phyloP scores from a whole-genome alignment of 495 filamentous ascomycete species.

The Wilcoxina mikolae region DNA sequence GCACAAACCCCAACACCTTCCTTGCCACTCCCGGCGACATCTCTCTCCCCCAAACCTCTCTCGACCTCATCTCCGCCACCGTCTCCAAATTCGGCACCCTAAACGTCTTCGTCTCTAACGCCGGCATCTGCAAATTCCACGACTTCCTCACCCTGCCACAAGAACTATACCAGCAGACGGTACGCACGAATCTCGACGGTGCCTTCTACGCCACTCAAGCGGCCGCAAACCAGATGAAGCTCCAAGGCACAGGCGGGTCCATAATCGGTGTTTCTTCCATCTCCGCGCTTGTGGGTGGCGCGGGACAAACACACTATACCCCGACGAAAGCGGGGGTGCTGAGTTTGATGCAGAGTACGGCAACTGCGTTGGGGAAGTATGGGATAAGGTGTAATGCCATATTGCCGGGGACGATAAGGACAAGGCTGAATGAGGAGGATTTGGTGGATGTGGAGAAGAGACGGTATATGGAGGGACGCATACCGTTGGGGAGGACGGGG shows the following conservation, averaged over 20 bases:
- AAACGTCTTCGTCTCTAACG: conserved; percentile 78
- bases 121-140: conserved; percentile 70
- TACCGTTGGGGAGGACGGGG: conserved; percentile 64
- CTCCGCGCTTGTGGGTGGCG: conserved; percentile 70
- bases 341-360: conserved; percentile 71
- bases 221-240: conserved; percentile 64
- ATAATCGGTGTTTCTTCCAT: conserved; percentile 81
- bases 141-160: conserved; percentile 45
- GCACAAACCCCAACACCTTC: conserved; percentile 36
- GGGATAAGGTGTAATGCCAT: conserved; percentile 73
- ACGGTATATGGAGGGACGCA: conserved; percentile 68
- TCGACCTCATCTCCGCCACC: conserved; percentile 40
- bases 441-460: conserved; percentile 54
- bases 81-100: conserved; percentile 45
- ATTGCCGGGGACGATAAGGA: conserved; percentile 70
- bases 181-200: conserved; percentile 69
- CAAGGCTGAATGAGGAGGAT: conserved; percentile 77
- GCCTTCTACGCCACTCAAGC: conserved; percentile 77
- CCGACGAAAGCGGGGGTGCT: conserved; percentile 80
- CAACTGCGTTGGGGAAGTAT: conserved; percentile 62
- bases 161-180: conserved; percentile 22
- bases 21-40: conserved; percentile 53
- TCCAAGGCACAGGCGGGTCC: conserved; percentile 50
- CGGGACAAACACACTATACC: conserved; percentile 70
- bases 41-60: conserved; percentile 47